These are phyloP conservation scores for Hippophae gyantsensis DNA, from an alignment of 306 rosid genomes.

Conservation along the genomic window DNA sequence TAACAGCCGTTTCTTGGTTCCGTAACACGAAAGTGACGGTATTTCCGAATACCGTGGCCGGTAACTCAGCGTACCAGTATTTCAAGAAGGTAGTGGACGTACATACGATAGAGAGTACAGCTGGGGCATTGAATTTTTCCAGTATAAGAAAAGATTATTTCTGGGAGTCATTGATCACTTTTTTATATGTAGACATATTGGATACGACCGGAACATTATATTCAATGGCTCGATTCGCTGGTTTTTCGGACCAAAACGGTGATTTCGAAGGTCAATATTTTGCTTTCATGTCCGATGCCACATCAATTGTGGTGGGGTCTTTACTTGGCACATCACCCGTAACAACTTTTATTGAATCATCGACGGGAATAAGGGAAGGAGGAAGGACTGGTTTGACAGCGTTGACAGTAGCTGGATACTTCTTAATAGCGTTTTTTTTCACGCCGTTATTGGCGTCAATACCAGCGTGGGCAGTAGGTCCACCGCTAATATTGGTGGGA, in stretches of 20 bases:
- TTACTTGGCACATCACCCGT: conserved; percentile 85
- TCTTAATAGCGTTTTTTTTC: conserved; percentile 64
- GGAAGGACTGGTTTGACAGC: conserved; percentile 95
- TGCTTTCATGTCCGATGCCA: conserved; percentile 94
- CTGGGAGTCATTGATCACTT: conserved; percentile 86
- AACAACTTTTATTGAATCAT: conserved; percentile 77
- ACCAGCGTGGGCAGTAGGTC: conserved; percentile 99
- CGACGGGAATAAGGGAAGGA: conserved; percentile 88
- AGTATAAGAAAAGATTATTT: conserved; percentile 46
- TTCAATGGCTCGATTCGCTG: conserved; percentile 94
- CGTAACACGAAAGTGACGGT: conserved; percentile 65
- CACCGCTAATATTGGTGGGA: conserved; percentile 88
- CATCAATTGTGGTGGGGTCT: conserved; percentile 84
- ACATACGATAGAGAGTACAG: conserved; percentile 62
- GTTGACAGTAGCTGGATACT: conserved; percentile 57
- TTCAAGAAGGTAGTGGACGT: conserved; percentile 77
- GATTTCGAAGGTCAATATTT: conserved; percentile 85
- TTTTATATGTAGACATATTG: conserved; percentile 73
- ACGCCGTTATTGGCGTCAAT: conserved; percentile 94
- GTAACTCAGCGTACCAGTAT: conserved; percentile 48
- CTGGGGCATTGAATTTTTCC: conserved; percentile 73
- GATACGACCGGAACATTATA: conserved; percentile 85
- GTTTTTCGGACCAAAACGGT: conserved; percentile 58
- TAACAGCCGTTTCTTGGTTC: conserved; percentile 86
- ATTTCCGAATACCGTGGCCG: conserved; percentile 51